Base-by-base conservation (phyloP, 2,329 filamentous ascomycete genomes). In the Biscogniauxia sp. region DNA sequence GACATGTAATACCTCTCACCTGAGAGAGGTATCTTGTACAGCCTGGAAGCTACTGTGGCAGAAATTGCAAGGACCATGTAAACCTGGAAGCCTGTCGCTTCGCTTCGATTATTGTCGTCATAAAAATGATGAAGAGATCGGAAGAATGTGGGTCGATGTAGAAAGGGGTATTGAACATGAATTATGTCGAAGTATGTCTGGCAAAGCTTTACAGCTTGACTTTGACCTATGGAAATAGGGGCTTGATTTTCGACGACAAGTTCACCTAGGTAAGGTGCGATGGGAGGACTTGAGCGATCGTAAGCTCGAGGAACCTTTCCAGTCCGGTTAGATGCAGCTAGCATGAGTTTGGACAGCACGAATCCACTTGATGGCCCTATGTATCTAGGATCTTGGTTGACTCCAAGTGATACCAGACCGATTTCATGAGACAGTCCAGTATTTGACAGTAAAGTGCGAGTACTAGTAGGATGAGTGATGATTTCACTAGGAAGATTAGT, bases 281-380 rank as follows among this genome's bases (percentile, higher is more conserved):
- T 45, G 55, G 20, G 64, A 51, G 45, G 54, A 32, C 45, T 56
- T 55, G 54, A 49, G 57, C 28, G 41, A 45, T 53, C 49, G 26
- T 54, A 23, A 54, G 52, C 37, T 56, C 49, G 56, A 28, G 32
- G 49, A 45, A 49, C 45, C 25, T 55, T 49, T 50, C 51, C 59
- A 20, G 51, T 53, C 37, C 72, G 57, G 17, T 74, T 70, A 5
- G 74, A 70, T 7, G 73, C 76, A 20, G 76, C 73, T 13, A 84
- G 74, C 64, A 84, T 76, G 2, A 83, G 72, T 0, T 80, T 78
- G 1, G 81, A 80, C 13, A 84, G 75, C 51, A 83, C 82, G 59
- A 82, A 83, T 1, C 82, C 83, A 45, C 82, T 84, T 0, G 83
- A 85, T 2, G 83, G 82, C 0, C 83, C 83, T 15, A 85, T 80